Percentiles rank a stretch among this genome's conserved stretches.
Evolutionary conservation across 2,329 filamentous ascomycete species (phyloP).

Genomic region (Fragosphaeria purpurea): DNA sequence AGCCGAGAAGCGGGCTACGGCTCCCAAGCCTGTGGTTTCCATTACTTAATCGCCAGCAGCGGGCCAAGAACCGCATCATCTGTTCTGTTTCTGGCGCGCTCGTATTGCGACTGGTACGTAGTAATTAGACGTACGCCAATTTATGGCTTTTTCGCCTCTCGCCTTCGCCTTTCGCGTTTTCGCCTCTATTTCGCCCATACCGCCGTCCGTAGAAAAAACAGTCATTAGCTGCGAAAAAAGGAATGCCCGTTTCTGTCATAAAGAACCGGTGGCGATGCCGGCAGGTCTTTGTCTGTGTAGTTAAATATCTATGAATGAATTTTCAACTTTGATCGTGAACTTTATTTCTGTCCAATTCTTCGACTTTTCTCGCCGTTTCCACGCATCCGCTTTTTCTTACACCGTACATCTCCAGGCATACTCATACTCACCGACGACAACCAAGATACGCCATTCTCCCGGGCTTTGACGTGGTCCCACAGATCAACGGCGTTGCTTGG

Average conservation of each 20-base stretch:
- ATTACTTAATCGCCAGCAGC: conserved; percentile 10
- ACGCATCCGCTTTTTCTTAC: too few species aligned
- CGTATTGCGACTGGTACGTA: neutral
- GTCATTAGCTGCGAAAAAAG: too few species aligned
- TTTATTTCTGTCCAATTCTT: too few species aligned
- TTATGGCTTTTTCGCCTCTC: conserved; percentile 3
- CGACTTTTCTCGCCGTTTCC: too few species aligned
- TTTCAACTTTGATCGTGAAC: too few species aligned
- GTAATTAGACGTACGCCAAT: neutral
- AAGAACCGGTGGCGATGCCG: conserved; percentile 6
- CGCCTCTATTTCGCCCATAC: neutral
- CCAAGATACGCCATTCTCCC: conserved; percentile 9
- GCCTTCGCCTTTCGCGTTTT: conserved; percentile 1
- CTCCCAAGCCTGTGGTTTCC: conserved; percentile 1
- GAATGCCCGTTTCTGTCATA: too few species aligned
- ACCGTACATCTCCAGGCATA: too few species aligned
- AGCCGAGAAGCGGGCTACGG: neutral
- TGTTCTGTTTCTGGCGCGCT: neutral
- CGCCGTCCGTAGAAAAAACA: too few species aligned
- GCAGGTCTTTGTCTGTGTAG: neutral
- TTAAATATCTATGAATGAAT: neutral
- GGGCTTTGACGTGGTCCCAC: conserved; percentile 7
- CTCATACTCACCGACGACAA: conserved; percentile 1
- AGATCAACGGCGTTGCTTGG: too few species aligned
- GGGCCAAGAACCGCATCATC: conserved; percentile 1